Evolutionary conservation across 805 yeast genomes (phyloP).

Genomic region (Tetrapisispora namnaoensis): DNA sequence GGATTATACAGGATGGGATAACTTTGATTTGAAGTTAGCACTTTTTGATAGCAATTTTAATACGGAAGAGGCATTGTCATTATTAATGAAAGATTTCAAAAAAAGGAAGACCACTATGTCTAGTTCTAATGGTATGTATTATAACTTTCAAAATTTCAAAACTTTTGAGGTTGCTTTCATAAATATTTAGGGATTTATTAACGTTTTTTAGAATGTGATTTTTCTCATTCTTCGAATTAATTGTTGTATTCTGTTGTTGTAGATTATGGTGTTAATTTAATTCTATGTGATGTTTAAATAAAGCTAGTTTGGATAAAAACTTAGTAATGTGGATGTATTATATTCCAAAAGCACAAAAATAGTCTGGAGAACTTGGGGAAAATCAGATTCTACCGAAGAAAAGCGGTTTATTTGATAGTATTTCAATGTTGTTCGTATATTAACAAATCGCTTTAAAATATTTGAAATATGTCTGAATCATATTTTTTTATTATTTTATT

Average conservation of each 20-base stretch:
- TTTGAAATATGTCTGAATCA: not conserved
- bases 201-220: slow-evolving; percentile 4
- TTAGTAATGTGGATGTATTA: not conserved
- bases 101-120: slow-evolving; percentile 16
- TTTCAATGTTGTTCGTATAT: not conserved
- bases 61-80: slow-evolving; percentile 36
- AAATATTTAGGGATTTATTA: not conserved
- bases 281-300: not conserved
- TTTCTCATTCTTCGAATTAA: slow-evolving; percentile 4
- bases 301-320: not conserved
- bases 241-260: not conserved
- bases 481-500: not conserved
- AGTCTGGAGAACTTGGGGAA: not conserved
- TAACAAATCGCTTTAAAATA: not conserved
- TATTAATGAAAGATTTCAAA: slow-evolving; percentile 25
- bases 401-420: not conserved
- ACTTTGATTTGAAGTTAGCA: slow-evolving; percentile 40
- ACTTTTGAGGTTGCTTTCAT: not conserved
- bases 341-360: not conserved
- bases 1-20: slow-evolving; percentile 35
- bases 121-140: slow-evolving; percentile 38
- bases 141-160: slow-evolving; percentile 15
- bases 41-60: slow-evolving; percentile 45
- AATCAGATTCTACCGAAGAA: not conserved
- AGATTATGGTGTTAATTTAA: not conserved